Conservation (phyloP, 1,139 yeast genomes). For the Magnusiomyces sp. region DNA sequence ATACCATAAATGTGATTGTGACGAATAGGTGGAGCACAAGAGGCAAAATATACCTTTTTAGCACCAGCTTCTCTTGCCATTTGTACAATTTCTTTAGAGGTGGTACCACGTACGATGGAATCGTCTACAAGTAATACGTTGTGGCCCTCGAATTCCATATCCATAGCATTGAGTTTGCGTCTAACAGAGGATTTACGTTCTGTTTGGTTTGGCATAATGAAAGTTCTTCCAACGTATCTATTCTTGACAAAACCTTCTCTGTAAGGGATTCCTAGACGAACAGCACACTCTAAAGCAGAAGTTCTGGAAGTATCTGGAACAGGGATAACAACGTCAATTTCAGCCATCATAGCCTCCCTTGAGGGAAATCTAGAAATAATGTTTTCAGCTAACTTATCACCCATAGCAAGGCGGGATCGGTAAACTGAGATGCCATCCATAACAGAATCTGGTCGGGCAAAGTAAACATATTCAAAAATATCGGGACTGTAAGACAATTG, state of each 20-base stretch:
- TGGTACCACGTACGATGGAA: constrained; percentile 95
- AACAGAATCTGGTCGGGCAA: constrained; percentile 96
- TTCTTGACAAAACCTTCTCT: constrained; percentile 97
- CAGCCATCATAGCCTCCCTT: constrained; percentile 40
- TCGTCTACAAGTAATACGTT: constrained; percentile 93
- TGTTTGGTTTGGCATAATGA: constrained; percentile 96
- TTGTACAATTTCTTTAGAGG: constrained; percentile 88
- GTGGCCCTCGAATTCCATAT: constrained; percentile 75
- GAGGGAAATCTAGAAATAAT: constrained; percentile 47
- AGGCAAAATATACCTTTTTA: constrained; percentile 81
- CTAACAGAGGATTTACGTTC: constrained; percentile 92
- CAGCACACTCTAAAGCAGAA: constrained; percentile 89
- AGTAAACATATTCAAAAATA: constrained; percentile 92
- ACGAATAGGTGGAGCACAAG: constrained; percentile 96
- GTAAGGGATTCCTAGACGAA: constrained; percentile 67
- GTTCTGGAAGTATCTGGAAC: constrained; percentile 97
- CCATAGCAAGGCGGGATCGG: constrained; percentile 90
- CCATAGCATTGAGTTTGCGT: constrained; percentile 93
- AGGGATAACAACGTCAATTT: constrained; percentile 90
- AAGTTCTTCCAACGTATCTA: constrained; percentile 94
- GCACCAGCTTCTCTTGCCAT: constrained; percentile 99
- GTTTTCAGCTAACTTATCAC: constrained; percentile 73
- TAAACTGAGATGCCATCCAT: constrained; percentile 93
- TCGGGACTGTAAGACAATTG: constrained; percentile 81
- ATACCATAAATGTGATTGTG: constrained; percentile 94